Conservation (phyloP, 768 basidiomycete species). For the Auriscalpium microsporum region DNA sequence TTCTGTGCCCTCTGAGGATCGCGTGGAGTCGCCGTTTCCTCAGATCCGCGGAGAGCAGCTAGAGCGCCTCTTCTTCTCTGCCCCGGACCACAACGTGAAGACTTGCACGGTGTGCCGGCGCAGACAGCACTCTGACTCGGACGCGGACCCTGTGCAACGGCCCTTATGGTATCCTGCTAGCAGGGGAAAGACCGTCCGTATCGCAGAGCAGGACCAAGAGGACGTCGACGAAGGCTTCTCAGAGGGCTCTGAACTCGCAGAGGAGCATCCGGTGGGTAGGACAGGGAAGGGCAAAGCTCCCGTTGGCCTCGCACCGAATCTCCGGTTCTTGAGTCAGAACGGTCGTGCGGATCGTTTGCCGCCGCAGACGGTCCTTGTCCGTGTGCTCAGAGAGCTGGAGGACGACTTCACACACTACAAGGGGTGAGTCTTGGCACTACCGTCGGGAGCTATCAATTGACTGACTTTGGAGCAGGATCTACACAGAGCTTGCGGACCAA, state of each 20-base stretch:
- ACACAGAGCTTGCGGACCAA: conserved; percentile 84
- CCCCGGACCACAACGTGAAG: conserved; percentile 63
- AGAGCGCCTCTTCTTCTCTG: conserved; percentile 75
- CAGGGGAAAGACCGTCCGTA: conserved; percentile 9
- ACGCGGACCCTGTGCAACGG: conserved; percentile 8
- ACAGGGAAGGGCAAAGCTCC: background rate
- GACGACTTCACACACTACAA: conserved; percentile 95
- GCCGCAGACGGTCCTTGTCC: conserved; percentile 78
- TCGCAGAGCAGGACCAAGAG: conserved; percentile 4
- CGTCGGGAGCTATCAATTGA: background rate
- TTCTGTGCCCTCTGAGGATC: conserved; percentile 16
- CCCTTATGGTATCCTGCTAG: conserved; percentile 20
- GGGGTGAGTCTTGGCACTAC: conserved; percentile 46
- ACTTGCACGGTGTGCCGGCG: conserved; percentile 64
- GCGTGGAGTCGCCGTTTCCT: conserved; percentile 57
- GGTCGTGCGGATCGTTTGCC: conserved; percentile 39
- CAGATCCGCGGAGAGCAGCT: conserved; percentile 71
- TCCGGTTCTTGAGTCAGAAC: conserved; percentile 7
- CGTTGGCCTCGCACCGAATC: background rate
- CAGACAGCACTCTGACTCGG: conserved; percentile 22
- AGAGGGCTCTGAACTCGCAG: conserved; percentile 9
- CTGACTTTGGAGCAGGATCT: conserved; percentile 51
- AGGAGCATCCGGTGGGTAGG: background rate
- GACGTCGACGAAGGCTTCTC: conserved; percentile 12
- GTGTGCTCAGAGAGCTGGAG: conserved; percentile 82